A percentile compares a stretch with the other conserved stretches of the same genome.
These are phyloP conservation scores for Eimeria praecox DNA, from an alignment of 169 alveolate species.

Conservation along the genomic window DNA sequence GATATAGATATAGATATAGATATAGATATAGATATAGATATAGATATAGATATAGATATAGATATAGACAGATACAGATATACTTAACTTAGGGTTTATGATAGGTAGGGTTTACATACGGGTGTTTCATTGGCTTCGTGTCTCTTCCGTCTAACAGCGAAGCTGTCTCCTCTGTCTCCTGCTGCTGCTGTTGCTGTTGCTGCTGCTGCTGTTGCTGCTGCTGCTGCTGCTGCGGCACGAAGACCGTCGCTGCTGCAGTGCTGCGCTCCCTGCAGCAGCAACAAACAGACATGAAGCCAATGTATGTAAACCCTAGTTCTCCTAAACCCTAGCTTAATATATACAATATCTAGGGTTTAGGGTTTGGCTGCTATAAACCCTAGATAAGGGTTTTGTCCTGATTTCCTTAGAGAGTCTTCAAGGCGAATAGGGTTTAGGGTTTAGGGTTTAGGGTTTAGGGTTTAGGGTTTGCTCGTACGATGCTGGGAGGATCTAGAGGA, in stretches of 20 bases:
- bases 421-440: neutral
- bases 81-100: slow-evolving; percentile 19
- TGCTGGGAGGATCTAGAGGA: too few species aligned
- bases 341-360: neutral
- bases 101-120: neutral
- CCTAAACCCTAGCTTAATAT: neutral
- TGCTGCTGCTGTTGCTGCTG: slow-evolving; percentile 2
- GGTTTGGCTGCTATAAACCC: neutral
- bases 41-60: neutral
- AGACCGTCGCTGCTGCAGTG: slow-evolving; percentile 21
- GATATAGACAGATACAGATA: neutral
- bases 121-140: slow-evolving; percentile 44
- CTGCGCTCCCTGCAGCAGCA: slow-evolving; percentile 25
- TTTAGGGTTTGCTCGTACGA: neutral
- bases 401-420: neutral
- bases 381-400: neutral
- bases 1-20: neutral
- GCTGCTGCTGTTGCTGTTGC: slow-evolving; percentile 34
- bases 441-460: neutral
- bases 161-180: slow-evolving; percentile 10
- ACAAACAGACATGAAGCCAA: too few species aligned
- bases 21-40: neutral
- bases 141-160: slow-evolving; percentile 22
- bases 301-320: too few species aligned
- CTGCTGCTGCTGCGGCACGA: slow-evolving; percentile 38